Percentiles rank a stretch among this genome's conserved stretches.
phyloP scores from a whole-genome alignment of 441 rosid species.

The Melastoma candidum region DNA sequence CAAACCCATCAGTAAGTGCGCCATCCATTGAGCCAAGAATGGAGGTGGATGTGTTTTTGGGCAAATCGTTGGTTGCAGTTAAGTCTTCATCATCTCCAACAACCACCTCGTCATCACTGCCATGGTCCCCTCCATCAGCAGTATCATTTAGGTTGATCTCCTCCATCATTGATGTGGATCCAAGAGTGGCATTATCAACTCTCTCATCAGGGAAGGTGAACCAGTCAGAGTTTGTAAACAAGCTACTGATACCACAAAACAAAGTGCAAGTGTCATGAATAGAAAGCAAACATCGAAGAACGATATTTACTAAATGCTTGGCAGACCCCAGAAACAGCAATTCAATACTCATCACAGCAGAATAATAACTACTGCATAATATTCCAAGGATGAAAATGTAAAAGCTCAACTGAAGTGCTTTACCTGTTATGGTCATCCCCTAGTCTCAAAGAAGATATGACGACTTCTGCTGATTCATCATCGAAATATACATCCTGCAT shows the following conservation, averaged over 20 bases:
- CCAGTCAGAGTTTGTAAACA: slow-evolving; percentile 96
- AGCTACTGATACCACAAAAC: slow-evolving; percentile 41
- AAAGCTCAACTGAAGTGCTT: slow-evolving; percentile 9
- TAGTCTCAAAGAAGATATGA: slow-evolving; percentile 84
- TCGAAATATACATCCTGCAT: slow-evolving; percentile 87
- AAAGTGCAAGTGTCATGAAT: slow-evolving; percentile 2
- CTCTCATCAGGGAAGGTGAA: slow-evolving; percentile 89
- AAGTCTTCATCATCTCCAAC: slow-evolving; percentile 85
- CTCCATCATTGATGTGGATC: slow-evolving; percentile 56
- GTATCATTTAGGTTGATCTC: slow-evolving; percentile 56
- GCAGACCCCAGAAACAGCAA: too few species aligned
- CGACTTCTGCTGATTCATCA: slow-evolving; percentile 91
- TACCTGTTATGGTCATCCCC: slow-evolving; percentile 96
- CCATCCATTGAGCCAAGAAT: slow-evolving; percentile 24
- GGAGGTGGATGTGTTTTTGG: slow-evolving; percentile 50
- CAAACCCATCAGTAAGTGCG: slow-evolving; percentile 15
- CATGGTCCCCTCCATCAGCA: slow-evolving; percentile 51
- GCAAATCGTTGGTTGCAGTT: slow-evolving; percentile 43
- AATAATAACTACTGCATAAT: too few species aligned
- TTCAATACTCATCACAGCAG: too few species aligned
- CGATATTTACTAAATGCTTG: too few species aligned
- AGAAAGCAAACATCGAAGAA: not conserved
- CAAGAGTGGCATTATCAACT: slow-evolving; percentile 37
- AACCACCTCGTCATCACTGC: slow-evolving; percentile 75
- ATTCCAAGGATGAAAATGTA: too few species aligned